Percentiles rank a stretch among this genome's conserved stretches.
phyloP scores from a whole-genome alignment of 768 basidiomycete species.

The Leccinum incarnatum region DNA sequence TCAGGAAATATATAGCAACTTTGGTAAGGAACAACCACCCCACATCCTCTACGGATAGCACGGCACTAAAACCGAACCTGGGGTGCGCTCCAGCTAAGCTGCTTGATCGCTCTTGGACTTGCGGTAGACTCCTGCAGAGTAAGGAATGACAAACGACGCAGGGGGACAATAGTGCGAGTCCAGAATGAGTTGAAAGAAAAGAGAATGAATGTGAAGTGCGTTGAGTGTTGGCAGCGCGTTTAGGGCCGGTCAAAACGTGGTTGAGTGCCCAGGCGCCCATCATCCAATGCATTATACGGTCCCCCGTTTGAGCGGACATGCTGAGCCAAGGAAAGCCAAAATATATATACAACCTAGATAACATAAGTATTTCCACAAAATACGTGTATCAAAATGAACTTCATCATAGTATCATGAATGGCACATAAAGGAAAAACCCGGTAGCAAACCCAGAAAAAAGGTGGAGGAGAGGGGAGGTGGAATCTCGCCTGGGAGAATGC shows the following conservation, averaged over 20 bases:
- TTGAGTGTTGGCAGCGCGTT: background rate
- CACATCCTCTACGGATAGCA: conserved; percentile 9
- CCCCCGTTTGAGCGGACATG: background rate
- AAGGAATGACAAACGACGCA: conserved; percentile 14
- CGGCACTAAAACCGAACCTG: background rate
- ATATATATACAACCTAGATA: conserved; percentile 3
- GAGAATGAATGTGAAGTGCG: background rate
- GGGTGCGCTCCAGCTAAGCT: conserved; percentile 31
- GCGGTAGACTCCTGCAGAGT: conserved; percentile 36
- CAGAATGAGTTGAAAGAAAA: conserved; percentile 27
- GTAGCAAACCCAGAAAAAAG: background rate
- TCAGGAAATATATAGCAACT: conserved; percentile 23
- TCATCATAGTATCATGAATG: background rate
- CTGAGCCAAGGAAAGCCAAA: background rate
- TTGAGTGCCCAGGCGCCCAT: background rate
- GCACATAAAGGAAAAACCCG: background rate
- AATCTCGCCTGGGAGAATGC: conserved; percentile 12
- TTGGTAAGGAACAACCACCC: conserved; percentile 35
- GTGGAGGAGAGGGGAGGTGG: background rate
- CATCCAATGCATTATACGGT: background rate
- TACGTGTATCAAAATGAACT: conserved; percentile 24
- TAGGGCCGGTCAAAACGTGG: conserved; percentile 18
- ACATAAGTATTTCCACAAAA: conserved; percentile 12
- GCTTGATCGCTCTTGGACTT: conserved; percentile 30
- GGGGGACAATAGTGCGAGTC: conserved; percentile 40